Percentiles rank a stretch among this genome's conserved stretches.
These are phyloP conservation scores for Musa troglodytarum DNA, from an alignment of 176 grass and related monocot species.

Conservation along the genomic window DNA sequence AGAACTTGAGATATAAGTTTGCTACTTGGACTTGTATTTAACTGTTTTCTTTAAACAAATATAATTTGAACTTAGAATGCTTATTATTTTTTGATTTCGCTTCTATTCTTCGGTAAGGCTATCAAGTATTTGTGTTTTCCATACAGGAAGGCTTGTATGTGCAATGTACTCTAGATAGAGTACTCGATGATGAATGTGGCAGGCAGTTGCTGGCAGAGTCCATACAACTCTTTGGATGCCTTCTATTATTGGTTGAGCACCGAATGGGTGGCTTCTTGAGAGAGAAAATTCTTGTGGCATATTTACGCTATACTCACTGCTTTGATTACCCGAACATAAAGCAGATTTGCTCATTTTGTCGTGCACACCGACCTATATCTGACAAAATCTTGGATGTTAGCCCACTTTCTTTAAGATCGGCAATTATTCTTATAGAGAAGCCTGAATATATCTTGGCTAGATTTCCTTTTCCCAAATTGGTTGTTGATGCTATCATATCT, in stretches of 20 bases:
- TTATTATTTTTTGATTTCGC: neutral
- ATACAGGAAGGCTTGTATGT: constrained; percentile 51
- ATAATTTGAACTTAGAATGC: neutral
- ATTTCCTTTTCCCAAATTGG: constrained; percentile 49
- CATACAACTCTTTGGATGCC: constrained; percentile 49
- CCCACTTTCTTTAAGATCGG: constrained; percentile 1
- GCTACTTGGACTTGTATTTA: neutral
- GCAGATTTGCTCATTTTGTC: constrained; percentile 44
- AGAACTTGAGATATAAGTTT: neutral
- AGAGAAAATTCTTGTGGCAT: constrained; percentile 55
- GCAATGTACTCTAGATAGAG: constrained; percentile 57
- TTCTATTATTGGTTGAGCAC: constrained; percentile 53
- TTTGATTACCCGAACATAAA: constrained; percentile 48
- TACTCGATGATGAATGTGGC: constrained; percentile 33
- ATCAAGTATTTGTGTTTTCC: constrained; percentile 8
- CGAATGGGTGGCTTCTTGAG: constrained; percentile 38
- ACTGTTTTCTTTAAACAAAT: neutral
- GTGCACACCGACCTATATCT: constrained; percentile 18
- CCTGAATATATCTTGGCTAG: constrained; percentile 49
- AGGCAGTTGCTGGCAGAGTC: constrained; percentile 53
- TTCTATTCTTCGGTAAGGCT: neutral
- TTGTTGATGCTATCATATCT: constrained; percentile 45
- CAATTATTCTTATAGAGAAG: constrained; percentile 41
- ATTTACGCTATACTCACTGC: constrained; percentile 35
- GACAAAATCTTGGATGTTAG: constrained; percentile 1